phyloP scores from a whole-genome alignment of 306 rosid genomes.

The Ochetophila trinervis region DNA sequence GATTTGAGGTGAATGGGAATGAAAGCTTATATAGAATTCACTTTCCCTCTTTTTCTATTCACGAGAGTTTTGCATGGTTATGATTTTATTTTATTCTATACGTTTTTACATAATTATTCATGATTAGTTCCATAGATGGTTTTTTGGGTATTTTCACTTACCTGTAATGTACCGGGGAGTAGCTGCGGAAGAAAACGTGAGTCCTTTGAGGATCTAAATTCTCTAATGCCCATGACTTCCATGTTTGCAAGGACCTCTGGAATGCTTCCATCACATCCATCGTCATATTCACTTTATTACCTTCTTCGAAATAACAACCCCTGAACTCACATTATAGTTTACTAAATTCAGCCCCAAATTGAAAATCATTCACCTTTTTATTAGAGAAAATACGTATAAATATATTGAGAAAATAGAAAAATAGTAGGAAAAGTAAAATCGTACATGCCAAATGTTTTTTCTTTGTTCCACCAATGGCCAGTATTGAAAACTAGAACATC shows the following conservation, averaged over 20 bases:
- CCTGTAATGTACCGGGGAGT: conserved; percentile 81
- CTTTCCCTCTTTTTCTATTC: too few species aligned
- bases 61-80: too few species aligned
- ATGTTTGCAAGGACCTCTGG: conserved; percentile 60
- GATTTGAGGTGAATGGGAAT: too few species aligned
- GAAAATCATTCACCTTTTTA: neutral
- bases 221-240: conserved; percentile 67
- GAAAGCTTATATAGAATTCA: too few species aligned
- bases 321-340: conserved; percentile 30
- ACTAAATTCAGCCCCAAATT: neutral
- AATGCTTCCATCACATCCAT: conserved; percentile 74
- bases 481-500: conserved; percentile 68
- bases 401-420: neutral
- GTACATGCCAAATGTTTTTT: conserved; percentile 57
- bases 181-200: conserved; percentile 73
- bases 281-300: conserved; percentile 44
- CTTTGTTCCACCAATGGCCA: conserved; percentile 87
- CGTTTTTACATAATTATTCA: too few species aligned
- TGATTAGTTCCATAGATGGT: too few species aligned
- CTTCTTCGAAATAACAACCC: conserved; percentile 74
- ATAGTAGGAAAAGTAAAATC: neutral
- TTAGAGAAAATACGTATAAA: too few species aligned
- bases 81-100: too few species aligned
- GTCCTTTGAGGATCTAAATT: conserved; percentile 47
- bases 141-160: too few species aligned